Conservation (phyloP, 768 basidiomycete species). For the Rhodotorula graminis region DNA sequence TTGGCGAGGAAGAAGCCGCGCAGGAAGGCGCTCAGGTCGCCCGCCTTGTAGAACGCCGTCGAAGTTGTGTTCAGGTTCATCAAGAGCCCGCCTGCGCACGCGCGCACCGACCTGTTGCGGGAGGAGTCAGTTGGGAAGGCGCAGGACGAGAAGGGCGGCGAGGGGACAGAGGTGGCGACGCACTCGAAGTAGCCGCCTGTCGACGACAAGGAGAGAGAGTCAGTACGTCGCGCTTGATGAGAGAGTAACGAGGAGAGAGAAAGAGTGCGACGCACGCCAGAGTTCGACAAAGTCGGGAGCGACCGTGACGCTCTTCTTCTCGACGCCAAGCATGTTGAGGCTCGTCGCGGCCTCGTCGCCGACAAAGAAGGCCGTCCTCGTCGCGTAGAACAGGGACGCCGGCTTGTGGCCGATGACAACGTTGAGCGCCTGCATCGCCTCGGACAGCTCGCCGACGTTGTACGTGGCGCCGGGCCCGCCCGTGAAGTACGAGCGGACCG, state of each 20-base stretch:
- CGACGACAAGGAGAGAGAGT: not conserved
- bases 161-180: not conserved
- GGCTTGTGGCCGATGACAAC: not conserved
- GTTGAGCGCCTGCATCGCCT: slow-evolving; percentile 6
- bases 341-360: not conserved
- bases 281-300: not conserved
- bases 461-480: not conserved
- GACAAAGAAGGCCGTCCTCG: not conserved
- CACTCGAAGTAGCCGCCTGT: slow-evolving; percentile 8
- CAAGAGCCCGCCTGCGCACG: not conserved
- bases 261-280: slow-evolving; percentile 13
- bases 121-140: not conserved
- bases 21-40: slow-evolving; percentile 1
- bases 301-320: not conserved
- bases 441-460: not conserved
- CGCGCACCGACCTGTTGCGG: not conserved
- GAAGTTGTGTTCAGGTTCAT: slow-evolving; percentile 25
- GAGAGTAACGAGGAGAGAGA: not conserved
- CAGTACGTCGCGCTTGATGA: no score
- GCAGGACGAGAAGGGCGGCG: not conserved
- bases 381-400: not conserved
- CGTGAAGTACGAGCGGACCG: not conserved
- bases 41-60: slow-evolving; percentile 3
- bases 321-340: not conserved
- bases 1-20: not conserved